phyloP scores from a whole-genome alignment of 768 basidiomycete genomes.

The Lentinus brumalis region DNA sequence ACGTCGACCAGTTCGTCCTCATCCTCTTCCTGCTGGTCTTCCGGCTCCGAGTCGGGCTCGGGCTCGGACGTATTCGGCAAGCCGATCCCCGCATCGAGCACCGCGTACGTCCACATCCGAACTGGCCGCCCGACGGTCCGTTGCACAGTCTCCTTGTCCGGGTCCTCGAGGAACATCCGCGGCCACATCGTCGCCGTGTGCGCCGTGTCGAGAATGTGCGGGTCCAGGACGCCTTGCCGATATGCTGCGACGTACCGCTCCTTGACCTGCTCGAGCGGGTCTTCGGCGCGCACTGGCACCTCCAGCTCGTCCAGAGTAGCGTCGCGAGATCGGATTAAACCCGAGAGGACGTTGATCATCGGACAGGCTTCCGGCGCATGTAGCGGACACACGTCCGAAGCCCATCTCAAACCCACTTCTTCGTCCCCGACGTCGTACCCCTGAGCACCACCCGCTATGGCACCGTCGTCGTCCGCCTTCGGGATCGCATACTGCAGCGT shows the following conservation, averaged over 20 bases:
- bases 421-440: not conserved
- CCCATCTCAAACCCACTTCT: slow-evolving; percentile 41
- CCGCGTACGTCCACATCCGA: slow-evolving; percentile 64
- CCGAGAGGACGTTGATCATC: slow-evolving; percentile 52
- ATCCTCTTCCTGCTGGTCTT: slow-evolving; percentile 36
- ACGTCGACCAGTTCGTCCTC: slow-evolving; percentile 61
- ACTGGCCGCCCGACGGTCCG: slow-evolving; percentile 64
- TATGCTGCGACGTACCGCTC: slow-evolving; percentile 63
- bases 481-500: slow-evolving; percentile 80
- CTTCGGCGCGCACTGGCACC: not conserved
- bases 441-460: slow-evolving; percentile 30
- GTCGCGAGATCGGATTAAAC: not conserved
- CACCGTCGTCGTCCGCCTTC: slow-evolving; percentile 46
- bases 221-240: slow-evolving; percentile 56
- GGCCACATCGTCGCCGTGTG: slow-evolving; percentile 72
- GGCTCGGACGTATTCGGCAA: slow-evolving; percentile 40
- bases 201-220: slow-evolving; percentile 60
- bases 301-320: not conserved
- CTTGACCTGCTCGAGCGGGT: slow-evolving; percentile 36
- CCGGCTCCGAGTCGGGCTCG: slow-evolving; percentile 25
- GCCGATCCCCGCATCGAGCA: slow-evolving; percentile 69
- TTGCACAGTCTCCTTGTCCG: slow-evolving; percentile 69
- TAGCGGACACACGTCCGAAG: slow-evolving; percentile 59
- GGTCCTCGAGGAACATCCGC: slow-evolving; percentile 73
- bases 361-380: slow-evolving; percentile 61